Evolutionary conservation across 768 basidiomycete genomes (phyloP), one percentile per base, ranked within the genome.

Genomic region (Tylopilus sp.): DNA sequence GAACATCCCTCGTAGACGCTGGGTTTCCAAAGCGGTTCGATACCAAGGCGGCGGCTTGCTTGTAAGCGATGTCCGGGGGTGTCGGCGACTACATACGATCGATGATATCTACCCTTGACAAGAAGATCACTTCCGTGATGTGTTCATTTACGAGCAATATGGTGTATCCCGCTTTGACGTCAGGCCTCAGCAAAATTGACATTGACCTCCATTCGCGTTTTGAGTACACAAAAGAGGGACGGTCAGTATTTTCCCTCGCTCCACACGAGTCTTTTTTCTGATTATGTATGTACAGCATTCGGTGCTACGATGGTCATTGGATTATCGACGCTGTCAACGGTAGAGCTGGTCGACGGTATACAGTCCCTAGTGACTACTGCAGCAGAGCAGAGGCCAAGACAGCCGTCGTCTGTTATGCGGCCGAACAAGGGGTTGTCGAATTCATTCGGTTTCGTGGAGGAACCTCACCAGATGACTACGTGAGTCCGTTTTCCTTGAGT

Each of bases 31-130:
- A 80, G 59, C 81, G 81, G 4, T 68, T 71, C 0, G 86, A 89
- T 47, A 86, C 86, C n/a, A 87, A 85, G 65, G 74, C 77, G 0
- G 88, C 87, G 0, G 87, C 81, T 3, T 82, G 79, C 54, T 66
- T 89, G 24, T 71, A 81, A 16, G 87, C 86, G 0, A 79, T 89
- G 64, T 81, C 84, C 3, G 76, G 81, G 55, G 83, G 83, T 10
- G 71, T 84, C 12, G 83, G 82, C 6, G 67, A 74, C 21, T 83
- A 83, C 57, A 78, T 86, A 40, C 81, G 79, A 17, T 63, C 67
- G 5, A 64, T 83, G 29, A 66, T 68, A 17, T 67, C 68, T 12
- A 72, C 69, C 17, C 58, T 78, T 8, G 81, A 83, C 41, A 67
- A 69, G 25, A 79, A 72, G 43, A 58, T 86, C 43, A 71, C 82